Base-by-base conservation (phyloP, 805 yeast species). In the Candida maesae region DNA sequence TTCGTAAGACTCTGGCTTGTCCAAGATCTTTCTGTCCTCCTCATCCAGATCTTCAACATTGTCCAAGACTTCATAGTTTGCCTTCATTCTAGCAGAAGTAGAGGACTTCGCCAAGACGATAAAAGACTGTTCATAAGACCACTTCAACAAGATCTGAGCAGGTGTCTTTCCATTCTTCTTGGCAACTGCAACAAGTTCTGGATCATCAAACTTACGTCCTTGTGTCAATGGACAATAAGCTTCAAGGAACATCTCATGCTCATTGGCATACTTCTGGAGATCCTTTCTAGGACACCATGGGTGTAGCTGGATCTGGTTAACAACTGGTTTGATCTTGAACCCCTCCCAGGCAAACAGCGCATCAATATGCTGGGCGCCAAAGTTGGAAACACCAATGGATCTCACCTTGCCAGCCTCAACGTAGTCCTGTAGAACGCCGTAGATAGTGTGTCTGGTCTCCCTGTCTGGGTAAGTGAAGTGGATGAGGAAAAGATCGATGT, bases 291-390 rank as follows among this genome's bases (percentile, higher is more conserved):
- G 31, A 17, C n/a, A 8, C 31, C 36, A 33, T 21, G 49, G 95
- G 45, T 87, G 84, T 38, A 86, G 72, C 60, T 86, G 95, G 53
- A 86, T 74, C 59, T 86, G 95, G 58, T 86, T 80, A 34, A 83
- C 79, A 2, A 78, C 83, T 0, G 95, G 88, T 46, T 69, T 68
- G 45, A 72, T 55, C 43, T 62, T 73, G 46, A 74, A 54, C 4
- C 67, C 76, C 4, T 70, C 68, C 81, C 84, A 77, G 3, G 58
- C 51, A 35, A 81, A 63, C 28, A 84, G 60, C 57, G 81, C 81
- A 44, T 78, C 71, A 11, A 84, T 59, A 56, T 79, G 85, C 5
- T 61, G 62, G 18, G 61, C 55, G 35, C 86, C 86, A 52, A 70
- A 84, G 63, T 83, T 83, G 12, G 91, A 84, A 16, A 85, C 89